Conservation (phyloP, 202 grass and related monocot species). For the Thinopyrum obtusiflorum region DNA sequence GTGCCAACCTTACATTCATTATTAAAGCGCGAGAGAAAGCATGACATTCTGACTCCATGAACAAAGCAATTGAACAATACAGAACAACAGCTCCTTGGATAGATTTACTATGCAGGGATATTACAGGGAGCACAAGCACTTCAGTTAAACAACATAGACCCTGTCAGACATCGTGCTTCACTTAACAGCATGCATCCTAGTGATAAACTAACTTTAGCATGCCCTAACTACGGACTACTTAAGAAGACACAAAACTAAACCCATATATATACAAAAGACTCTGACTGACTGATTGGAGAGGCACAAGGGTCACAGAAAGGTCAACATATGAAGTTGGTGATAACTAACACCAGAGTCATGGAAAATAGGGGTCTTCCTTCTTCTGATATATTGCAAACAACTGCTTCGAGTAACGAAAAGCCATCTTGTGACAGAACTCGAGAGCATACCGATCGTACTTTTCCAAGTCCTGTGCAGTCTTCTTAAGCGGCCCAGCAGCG, state of each 20-base stretch:
- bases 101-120: neutral
- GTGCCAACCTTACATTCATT: too few species aligned
- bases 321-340: neutral
- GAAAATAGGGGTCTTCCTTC: neutral
- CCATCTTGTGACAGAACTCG: neutral
- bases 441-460: neutral
- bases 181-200: neutral
- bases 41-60: too few species aligned
- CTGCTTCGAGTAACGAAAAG: neutral
- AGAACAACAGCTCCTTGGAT: too few species aligned
- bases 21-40: too few species aligned
- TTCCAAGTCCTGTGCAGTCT: neutral
- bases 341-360: constrained; percentile 16
- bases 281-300: neutral
- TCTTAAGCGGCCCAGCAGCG: neutral
- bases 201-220: constrained; percentile 15
- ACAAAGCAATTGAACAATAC: too few species aligned
- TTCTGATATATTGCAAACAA: neutral
- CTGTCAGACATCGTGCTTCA: neutral
- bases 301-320: neutral
- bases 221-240: neutral
- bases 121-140: neutral
- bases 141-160: neutral
- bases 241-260: constrained; percentile 12
- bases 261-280: constrained; percentile 5